Conservation (phyloP, 768 basidiomycete species). For the Amanita rimosa region DNA sequence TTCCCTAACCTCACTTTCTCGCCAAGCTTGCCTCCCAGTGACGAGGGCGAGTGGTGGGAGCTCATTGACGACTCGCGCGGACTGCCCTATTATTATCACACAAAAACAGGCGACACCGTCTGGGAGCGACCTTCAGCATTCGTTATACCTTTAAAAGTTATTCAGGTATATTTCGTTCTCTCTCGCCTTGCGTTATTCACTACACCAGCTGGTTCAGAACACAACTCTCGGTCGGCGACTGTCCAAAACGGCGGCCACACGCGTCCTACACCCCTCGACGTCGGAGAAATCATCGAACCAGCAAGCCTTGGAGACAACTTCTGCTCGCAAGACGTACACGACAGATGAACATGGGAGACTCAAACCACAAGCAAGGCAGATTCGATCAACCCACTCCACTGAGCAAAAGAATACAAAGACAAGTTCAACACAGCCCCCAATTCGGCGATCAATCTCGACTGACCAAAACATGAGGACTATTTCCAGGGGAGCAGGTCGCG, state of each 20-base stretch:
- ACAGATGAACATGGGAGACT: conserved; percentile 19
- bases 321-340: conserved; percentile 25
- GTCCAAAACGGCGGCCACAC: conserved; percentile 40
- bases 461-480: conserved; percentile 13
- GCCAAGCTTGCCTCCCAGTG: conserved; percentile 65
- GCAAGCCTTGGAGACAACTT: conserved; percentile 9
- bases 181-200: conserved; percentile 3
- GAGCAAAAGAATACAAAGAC: neutral
- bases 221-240: conserved; percentile 62
- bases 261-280: conserved; percentile 27
- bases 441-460: conserved; percentile 19
- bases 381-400: conserved; percentile 7
- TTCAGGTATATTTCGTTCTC: conserved; percentile 45
- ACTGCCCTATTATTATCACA: conserved; percentile 90
- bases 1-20: conserved; percentile 8
- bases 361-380: conserved; percentile 15
- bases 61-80: conserved; percentile 74
- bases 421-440: conserved; percentile 9
- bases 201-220: conserved; percentile 30
- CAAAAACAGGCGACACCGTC: conserved; percentile 80
- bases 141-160: conserved; percentile 82
- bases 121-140: conserved; percentile 89
- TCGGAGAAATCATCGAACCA: conserved; percentile 12
- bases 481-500: neutral
- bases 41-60: conserved; percentile 95